These are phyloP conservation scores for Entomortierella lignicola DNA, from an alignment of 192 early-diverging fungal genomes.

Conservation along the genomic window DNA sequence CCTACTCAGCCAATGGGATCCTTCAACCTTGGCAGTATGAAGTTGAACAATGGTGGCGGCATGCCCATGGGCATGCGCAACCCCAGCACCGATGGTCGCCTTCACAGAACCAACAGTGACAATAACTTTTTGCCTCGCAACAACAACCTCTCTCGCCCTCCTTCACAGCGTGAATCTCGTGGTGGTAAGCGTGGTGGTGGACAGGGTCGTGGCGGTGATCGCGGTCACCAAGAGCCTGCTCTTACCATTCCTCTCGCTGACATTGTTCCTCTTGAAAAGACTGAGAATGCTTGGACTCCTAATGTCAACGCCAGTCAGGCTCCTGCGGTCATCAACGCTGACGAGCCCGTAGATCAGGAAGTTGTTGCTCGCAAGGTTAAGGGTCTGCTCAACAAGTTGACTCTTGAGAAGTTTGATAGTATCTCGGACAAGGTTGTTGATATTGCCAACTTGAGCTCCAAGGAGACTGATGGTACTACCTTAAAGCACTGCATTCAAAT, in stretches of 20 bases:
- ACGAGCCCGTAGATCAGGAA: conserved; percentile 64
- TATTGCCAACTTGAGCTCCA: conserved; percentile 76
- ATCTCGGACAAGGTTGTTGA: conserved; percentile 87
- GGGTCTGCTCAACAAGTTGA: conserved; percentile 96
- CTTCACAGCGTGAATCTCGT: conserved; percentile 60
- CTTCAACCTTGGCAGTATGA: conserved; percentile 56
- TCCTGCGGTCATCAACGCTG: conserved; percentile 36
- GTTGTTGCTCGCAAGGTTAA: conserved; percentile 83
- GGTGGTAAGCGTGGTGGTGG: conserved; percentile 69
- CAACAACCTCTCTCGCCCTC: conserved; percentile 45
- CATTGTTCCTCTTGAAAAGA: conserved; percentile 83
- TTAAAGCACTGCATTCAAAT: conserved; percentile 86
- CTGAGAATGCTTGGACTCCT: conserved; percentile 87
- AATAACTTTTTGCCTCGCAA: conserved; percentile 32
- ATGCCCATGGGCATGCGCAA: conserved; percentile 57
- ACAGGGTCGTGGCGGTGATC: conserved; percentile 64
- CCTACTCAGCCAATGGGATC: conserved; percentile 47
- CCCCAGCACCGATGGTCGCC: conserved; percentile 50
- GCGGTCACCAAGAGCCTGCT: conserved; percentile 58
- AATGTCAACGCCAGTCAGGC: conserved; percentile 60
- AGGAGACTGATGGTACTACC: conserved; percentile 75
- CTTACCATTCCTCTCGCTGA: conserved; percentile 67
- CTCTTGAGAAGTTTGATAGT: conserved; percentile 92
- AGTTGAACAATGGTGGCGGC: conserved; percentile 22
- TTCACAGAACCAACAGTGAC: conserved; percentile 28